Base-by-base conservation (phyloP, 164 flowering plant genomes). In the Berberis thunbergii region DNA sequence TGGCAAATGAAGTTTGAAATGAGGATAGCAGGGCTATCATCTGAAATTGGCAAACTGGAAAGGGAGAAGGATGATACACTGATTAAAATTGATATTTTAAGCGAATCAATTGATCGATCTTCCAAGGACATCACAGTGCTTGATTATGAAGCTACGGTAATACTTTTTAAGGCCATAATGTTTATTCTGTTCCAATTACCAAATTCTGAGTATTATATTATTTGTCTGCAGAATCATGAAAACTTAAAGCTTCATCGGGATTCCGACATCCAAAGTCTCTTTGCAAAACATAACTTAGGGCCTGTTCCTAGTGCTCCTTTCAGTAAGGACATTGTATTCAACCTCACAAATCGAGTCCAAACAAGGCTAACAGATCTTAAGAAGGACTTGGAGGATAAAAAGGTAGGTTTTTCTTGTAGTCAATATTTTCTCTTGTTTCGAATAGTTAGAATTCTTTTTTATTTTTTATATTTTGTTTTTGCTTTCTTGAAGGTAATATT, bases 1-100 rank as follows among this genome's bases (percentile, higher is more conserved):
- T 91, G 96, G 97, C 88, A 91, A 72, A 67, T 80, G 61, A 89
- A 87, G 79, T 91, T 91, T 72, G 90, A 78, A 59, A 85, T 86
- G 68, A 83, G 79, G 69, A 83, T 91, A 69, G 80, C 84, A 55
- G 67, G 72, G 9, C 65, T 89, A 69, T 81, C 77, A 60, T 52
- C 75, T 41, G 85, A 85, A 75, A 81, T 83, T 64, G 55, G 76
- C 72, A 87, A 85, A 79, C 64, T 84, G 68, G 87, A 79, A 60
- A 84, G 93, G 73, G 96, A 87, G 62, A 77, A 60, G 74, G 41
- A 59, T 50, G 99, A 94, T 75, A 77, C 75, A 8, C 87, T 75
- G 41, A 72, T 71, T 1, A 81, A 69, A 63, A 74, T 74, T 65
- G 60, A 73, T 49, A 59, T 66, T 45, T 81, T 73, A 42, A 55